Evolutionary conservation across 2,329 filamentous ascomycete species (phyloP).

Genomic region (Penicillium hordei): DNA sequence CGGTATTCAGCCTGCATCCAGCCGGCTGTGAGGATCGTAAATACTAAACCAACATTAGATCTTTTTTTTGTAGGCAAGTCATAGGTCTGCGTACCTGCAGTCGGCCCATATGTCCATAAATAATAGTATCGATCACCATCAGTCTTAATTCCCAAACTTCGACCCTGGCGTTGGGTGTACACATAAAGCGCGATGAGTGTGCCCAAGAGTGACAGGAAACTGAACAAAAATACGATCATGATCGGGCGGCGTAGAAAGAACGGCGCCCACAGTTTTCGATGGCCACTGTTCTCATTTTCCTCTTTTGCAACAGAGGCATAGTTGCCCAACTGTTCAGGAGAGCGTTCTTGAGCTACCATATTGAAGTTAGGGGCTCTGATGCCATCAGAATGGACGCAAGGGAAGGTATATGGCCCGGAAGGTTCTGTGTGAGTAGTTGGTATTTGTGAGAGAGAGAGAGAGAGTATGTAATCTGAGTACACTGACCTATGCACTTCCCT

Average conservation of each 20-base stretch:
- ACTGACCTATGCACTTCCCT: background rate
- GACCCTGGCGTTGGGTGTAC: background rate
- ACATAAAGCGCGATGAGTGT: background rate
- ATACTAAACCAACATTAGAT: constrained; percentile 2
- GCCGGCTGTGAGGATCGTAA: constrained; percentile 7
- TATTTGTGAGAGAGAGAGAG: background rate
- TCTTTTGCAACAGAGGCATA: background rate
- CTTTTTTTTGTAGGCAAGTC: background rate
- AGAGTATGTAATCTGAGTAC: background rate
- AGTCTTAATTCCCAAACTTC: constrained; percentile 3
- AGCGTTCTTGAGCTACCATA: background rate
- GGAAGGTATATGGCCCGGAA: background rate
- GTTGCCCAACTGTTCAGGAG: background rate
- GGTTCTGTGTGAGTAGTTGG: background rate
- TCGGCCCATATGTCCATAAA: constrained; percentile 14
- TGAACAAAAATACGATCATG: background rate
- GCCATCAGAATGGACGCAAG: background rate
- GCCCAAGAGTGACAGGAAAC: background rate
- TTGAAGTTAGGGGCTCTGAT: background rate
- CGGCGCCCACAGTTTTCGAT: background rate
- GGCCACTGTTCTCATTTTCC: background rate
- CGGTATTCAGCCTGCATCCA: constrained; percentile 16
- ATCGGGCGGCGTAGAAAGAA: constrained; percentile 5
- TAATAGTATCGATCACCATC: constrained; percentile 4
- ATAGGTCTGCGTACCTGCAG: constrained; percentile 3